Conservation (phyloP, 129 eudicot genomes). For the Helichrysum umbraculigerum region DNA sequence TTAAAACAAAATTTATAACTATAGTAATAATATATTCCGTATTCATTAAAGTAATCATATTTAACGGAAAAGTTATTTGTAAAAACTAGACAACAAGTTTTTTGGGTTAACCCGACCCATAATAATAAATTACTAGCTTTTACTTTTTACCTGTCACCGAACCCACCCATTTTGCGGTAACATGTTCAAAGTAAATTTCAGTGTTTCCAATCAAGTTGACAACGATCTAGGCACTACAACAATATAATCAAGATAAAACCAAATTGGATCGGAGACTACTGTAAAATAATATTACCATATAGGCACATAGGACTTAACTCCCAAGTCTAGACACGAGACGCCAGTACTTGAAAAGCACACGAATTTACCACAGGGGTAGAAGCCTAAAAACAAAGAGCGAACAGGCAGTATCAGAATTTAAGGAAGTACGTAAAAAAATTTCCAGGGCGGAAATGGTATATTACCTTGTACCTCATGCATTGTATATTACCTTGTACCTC, state of each 20-base stretch:
- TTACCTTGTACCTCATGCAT: constrained; percentile 5
- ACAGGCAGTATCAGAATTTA: not conserved
- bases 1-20: too few species aligned
- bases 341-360: not conserved
- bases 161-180: not conserved
- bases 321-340: not conserved
- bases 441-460: not conserved
- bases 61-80: not conserved
- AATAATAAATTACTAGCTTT: too few species aligned
- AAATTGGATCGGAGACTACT: not conserved
- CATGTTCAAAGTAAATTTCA: not conserved
- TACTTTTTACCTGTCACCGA: not conserved
- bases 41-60: too few species aligned
- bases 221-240: not conserved
- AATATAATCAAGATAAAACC: too few species aligned
- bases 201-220: not conserved
- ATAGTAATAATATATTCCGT: not conserved
- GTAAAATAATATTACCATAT: not conserved
- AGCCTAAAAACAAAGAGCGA: constrained; percentile 4
- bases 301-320: not conserved
- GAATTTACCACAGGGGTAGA: constrained; percentile 3
- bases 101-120: not conserved
- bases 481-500: constrained; percentile 8
- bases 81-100: not conserved
- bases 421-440: not conserved